These are phyloP conservation scores for Handroanthus guayacan DNA, from an alignment of 257 asterid species.

Conservation along the genomic window DNA sequence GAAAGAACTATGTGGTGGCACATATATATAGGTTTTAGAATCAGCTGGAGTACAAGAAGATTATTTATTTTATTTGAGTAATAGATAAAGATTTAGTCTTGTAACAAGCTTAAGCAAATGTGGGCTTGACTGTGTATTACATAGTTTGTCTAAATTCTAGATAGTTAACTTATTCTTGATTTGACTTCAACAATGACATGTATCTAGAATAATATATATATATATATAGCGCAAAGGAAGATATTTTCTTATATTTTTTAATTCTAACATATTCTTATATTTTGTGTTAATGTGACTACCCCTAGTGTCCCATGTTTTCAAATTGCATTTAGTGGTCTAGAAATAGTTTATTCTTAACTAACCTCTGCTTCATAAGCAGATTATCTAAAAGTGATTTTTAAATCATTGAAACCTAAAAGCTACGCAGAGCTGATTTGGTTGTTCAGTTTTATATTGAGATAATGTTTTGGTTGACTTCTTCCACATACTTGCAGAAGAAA, in stretches of 20 bases:
- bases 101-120: neutral
- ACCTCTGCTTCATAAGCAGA: too few relatives aligned
- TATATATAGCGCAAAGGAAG: too few relatives aligned
- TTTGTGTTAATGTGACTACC: too few relatives aligned
- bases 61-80: neutral
- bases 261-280: too few relatives aligned
- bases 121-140: conserved; percentile 4
- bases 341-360: too few relatives aligned
- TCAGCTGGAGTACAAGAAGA: conserved; percentile 31
- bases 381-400: neutral
- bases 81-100: neutral
- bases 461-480: neutral
- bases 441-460: neutral
- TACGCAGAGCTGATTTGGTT: conserved; percentile 19
- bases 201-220: too few relatives aligned
- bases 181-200: neutral
- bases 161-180: neutral
- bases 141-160: neutral
- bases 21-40: conserved; percentile 27
- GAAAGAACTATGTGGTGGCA: neutral
- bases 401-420: neutral
- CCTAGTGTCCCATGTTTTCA: too few relatives aligned
- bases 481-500: conserved; percentile 78
- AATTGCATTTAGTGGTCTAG: too few relatives aligned
- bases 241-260: too few relatives aligned